A percentile compares a stretch with the other conserved stretches of the same genome.
These are phyloP conservation scores for Dioszegia aurantiaca DNA, from an alignment of 768 basidiomycete genomes.

Conservation along the genomic window DNA sequence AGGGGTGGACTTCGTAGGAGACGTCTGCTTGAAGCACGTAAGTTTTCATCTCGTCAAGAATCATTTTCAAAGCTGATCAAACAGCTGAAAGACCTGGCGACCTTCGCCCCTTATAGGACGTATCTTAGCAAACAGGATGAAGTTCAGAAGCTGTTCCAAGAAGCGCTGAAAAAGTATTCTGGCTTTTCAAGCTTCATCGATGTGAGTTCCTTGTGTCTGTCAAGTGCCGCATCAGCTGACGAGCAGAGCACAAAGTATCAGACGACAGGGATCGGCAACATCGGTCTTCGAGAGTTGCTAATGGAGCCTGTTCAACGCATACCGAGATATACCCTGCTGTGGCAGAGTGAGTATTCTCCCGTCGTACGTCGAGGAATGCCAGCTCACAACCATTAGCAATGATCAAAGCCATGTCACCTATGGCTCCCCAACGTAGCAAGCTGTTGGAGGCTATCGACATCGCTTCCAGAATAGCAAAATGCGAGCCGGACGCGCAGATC, in stretches of 20 bases:
- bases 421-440: conserved; percentile 73
- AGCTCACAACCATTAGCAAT: conserved; percentile 58
- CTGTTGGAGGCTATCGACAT: conserved; percentile 80
- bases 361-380: neutral
- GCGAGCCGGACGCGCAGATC: conserved; percentile 88
- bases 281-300: conserved; percentile 83
- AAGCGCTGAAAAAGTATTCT: conserved; percentile 68
- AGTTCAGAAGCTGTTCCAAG: conserved; percentile 79
- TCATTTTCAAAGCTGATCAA: neutral
- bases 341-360: conserved; percentile 58
- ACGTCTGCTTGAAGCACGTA: conserved; percentile 74
- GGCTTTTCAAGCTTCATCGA: conserved; percentile 84
- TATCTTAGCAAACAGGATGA: conserved; percentile 92
- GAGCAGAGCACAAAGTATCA: conserved; percentile 61
- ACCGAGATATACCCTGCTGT: conserved; percentile 87
- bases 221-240: neutral
- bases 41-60: conserved; percentile 23
- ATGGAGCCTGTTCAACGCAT: conserved; percentile 97
- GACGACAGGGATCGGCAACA: conserved; percentile 61
- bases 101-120: conserved; percentile 86
- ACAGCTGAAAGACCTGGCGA: conserved; percentile 70
- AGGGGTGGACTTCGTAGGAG: conserved; percentile 67
- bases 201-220: conserved; percentile 60
- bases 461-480: conserved; percentile 83
- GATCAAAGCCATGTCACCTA: conserved; percentile 78